These are phyloP conservation scores for Houttuynia cordata DNA, from an alignment of 164 flowering plant species.

Conservation along the genomic window DNA sequence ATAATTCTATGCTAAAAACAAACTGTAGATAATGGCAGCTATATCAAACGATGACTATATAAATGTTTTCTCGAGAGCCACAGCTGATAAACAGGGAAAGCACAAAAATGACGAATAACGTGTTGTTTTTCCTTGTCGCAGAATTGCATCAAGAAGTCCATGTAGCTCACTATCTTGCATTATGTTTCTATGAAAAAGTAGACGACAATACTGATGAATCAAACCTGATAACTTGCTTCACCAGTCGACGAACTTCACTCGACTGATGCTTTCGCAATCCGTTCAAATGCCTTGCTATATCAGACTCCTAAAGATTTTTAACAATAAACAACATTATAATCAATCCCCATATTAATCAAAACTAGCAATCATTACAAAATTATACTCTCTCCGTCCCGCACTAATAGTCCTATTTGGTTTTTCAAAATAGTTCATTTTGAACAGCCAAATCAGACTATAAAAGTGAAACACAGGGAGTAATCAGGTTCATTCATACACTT, in stretches of 20 bases:
- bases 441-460: no score
- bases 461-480: not conserved
- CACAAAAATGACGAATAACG: no score
- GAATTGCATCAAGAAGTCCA: not conserved
- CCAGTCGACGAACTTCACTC: slow-evolving; percentile 57
- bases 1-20: no score
- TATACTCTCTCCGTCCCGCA: no score
- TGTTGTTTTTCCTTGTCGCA: not conserved
- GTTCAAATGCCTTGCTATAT: slow-evolving; percentile 80
- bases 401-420: no score
- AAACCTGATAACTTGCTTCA: slow-evolving; percentile 84
- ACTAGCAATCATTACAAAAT: not conserved
- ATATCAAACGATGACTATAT: no score
- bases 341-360: not conserved
- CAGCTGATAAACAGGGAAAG: no score
- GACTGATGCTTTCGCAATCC: slow-evolving; percentile 63
- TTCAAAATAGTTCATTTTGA: no score
- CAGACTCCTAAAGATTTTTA: slow-evolving; percentile 54
- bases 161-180: no score
- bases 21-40: no score
- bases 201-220: not conserved
- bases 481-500: not conserved
- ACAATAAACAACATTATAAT: not conserved
- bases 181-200: no score
- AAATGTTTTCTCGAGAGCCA: no score